phyloP scores from a whole-genome alignment of 225 moss, liverwort and hornwort genomes.

The Bryoerythrophyllum caledonicum region DNA sequence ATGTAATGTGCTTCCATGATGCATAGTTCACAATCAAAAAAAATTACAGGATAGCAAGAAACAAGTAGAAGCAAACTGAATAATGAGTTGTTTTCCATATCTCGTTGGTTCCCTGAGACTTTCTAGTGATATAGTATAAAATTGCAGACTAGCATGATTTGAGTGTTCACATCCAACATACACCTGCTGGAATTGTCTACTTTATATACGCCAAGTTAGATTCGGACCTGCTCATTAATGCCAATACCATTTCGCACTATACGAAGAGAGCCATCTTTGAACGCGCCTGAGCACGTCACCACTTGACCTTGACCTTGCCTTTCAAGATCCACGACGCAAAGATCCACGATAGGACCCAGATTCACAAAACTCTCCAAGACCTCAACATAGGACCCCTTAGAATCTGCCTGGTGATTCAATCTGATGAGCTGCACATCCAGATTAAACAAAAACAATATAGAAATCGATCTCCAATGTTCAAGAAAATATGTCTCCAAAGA shows the following conservation, averaged over 20 bases:
- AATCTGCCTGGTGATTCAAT: slow-evolving; percentile 79
- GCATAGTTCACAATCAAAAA: slow-evolving; percentile 4
- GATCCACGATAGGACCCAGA: slow-evolving; percentile 80
- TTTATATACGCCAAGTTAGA: neutral
- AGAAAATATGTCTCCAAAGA: neutral
- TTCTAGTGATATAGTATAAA: neutral
- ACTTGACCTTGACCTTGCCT: slow-evolving; percentile 91
- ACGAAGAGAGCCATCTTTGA: slow-evolving; percentile 81
- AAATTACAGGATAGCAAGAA: neutral
- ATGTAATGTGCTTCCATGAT: slow-evolving; percentile 7
- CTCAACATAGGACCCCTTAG: slow-evolving; percentile 71
- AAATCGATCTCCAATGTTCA: neutral
- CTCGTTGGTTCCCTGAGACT: neutral
- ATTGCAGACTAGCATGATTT: neutral
- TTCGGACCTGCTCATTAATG: slow-evolving; percentile 79
- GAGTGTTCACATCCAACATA: neutral
- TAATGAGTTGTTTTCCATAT: neutral
- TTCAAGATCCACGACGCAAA: slow-evolving; percentile 88
- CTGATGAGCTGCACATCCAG: slow-evolving; percentile 67
- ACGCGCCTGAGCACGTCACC: slow-evolving; percentile 88
- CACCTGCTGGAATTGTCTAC: neutral
- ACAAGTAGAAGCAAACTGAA: neutral
- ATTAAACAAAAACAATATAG: neutral
- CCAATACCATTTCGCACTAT: slow-evolving; percentile 88
- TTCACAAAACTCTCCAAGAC: slow-evolving; percentile 83